Base-by-base conservation (phyloP, 2,329 filamentous ascomycete species). In the Cylindrodendrum hubeiense region DNA sequence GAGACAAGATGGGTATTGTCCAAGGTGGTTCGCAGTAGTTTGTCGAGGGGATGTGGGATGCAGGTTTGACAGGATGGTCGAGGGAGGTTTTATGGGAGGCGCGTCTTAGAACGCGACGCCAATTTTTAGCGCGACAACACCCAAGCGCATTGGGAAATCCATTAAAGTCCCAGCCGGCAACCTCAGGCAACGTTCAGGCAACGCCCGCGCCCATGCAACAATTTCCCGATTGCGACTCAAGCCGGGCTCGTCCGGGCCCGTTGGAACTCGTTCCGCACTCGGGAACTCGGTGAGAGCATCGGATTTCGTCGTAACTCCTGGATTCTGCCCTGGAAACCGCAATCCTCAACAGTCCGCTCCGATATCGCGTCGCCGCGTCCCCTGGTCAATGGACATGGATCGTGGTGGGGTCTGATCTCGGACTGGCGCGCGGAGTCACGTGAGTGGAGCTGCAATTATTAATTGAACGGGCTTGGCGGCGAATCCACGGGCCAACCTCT, bases 1-100 rank as follows among this genome's bases (percentile, higher is more conserved):
- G 28, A 65, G 24, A 22, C 26, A 49, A 72, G 68, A 43, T 67
- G 63, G 56, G 62, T 37, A 50, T 60, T 60, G 59, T 60, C 41
- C 52, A 49, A 49, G 53, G 26, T 47, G 39, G 69, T 69, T 58
- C 57, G 54, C 63, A 39, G 64, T 69, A 69, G 68, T 71, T 68
- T 68, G 67, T 74, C 37, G 63, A 70, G 67, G 56, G 66, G 72
- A 74, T 67, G 72, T 66, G 67, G 71, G 56, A 67, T 64, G 65
- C 63, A 66, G 65, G 71, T 65, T 72, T 63, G 47, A 61, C 49
- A 63, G 56, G 67, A 71, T 74, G 65, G 70, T 71, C 71, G 62
- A 68, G 67, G 68, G 71, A 70, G 73, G 70, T 80, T 79, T 81
- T 80, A 81, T 77, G 76, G 75, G 66, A 74, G 70, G 58, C 77